phyloP scores from a whole-genome alignment of 306 rosid genomes.

The Mimosa bimucronata region DNA sequence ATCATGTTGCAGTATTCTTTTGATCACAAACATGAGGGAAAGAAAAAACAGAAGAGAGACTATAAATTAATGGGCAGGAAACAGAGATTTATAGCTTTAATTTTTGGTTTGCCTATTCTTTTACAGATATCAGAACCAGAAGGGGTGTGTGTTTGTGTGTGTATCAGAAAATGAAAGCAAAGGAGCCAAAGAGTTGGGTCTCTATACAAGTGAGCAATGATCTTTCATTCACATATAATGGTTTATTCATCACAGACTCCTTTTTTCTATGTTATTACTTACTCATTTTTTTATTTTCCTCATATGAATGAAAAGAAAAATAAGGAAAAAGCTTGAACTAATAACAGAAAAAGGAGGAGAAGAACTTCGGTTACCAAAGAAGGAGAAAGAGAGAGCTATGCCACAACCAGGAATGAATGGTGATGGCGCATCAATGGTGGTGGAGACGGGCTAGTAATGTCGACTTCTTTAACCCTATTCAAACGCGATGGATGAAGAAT shows the following conservation, averaged over 20 bases:
- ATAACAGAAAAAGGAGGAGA: no score
- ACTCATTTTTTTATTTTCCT: conserved; percentile 4
- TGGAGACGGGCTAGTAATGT: no score
- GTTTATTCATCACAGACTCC: conserved; percentile 52
- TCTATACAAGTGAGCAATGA: conserved; percentile 85
- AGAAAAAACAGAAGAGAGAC: conserved; percentile 55
- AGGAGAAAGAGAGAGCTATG: no score
- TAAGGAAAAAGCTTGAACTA: conserved; percentile 25
- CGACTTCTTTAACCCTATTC: no score
- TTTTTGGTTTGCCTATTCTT: conserved; percentile 27
- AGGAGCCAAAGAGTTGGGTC: conserved; percentile 52
- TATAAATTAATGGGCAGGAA: conserved; percentile 55
- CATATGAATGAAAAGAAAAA: conserved; percentile 42
- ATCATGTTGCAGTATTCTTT: conserved; percentile 49
- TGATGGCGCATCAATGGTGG: no score
- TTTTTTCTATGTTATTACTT: conserved; percentile 33
- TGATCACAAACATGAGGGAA: conserved; percentile 57
- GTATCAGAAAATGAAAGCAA: conserved; percentile 62
- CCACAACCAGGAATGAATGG: no score
- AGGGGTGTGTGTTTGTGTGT: conserved; percentile 32
- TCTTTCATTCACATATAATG: no score
- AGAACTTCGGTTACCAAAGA: no score
- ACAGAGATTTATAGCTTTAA: conserved; percentile 55
- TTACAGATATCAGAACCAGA: conserved; percentile 46
- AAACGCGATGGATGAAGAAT: no score